These are phyloP conservation scores for Puccinellia tenuiflora DNA, from an alignment of 176 grass and related monocot genomes.

Conservation along the genomic window DNA sequence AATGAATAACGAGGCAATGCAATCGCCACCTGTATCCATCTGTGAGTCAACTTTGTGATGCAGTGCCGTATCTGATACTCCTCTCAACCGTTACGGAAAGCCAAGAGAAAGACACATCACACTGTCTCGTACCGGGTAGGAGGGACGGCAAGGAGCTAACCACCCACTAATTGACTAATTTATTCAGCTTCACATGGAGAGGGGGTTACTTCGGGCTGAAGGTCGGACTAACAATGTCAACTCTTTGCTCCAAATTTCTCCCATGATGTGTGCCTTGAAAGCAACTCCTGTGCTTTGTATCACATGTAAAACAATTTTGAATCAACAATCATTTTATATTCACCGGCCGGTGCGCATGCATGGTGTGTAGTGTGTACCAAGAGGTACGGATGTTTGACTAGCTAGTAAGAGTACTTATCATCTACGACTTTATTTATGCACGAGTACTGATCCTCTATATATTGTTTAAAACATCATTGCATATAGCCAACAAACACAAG, in stretches of 20 bases:
- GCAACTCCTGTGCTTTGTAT: background rate
- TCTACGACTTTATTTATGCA: background rate
- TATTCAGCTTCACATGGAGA: background rate
- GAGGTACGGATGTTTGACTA: background rate
- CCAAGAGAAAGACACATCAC: conserved; percentile 14
- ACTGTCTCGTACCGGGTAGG: background rate
- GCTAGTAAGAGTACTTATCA: background rate
- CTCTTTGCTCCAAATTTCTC: background rate
- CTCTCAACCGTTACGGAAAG: background rate
- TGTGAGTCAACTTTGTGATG: conserved; percentile 18
- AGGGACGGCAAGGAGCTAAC: background rate
- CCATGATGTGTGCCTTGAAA: background rate
- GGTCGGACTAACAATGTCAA: conserved; percentile 17
- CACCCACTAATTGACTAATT: background rate
- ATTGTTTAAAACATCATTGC: background rate
- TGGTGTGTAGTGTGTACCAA: too few species aligned
- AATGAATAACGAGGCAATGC: background rate
- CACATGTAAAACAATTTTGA: background rate
- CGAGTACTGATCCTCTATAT: background rate
- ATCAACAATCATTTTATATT: background rate
- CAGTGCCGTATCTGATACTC: background rate
- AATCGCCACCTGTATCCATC: background rate
- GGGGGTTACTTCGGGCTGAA: background rate
- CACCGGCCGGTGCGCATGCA: background rate
- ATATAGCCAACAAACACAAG: background rate